Conservation (phyloP, 2,329 filamentous ascomycete genomes). For the Fusarium sterilihyphosum region DNA sequence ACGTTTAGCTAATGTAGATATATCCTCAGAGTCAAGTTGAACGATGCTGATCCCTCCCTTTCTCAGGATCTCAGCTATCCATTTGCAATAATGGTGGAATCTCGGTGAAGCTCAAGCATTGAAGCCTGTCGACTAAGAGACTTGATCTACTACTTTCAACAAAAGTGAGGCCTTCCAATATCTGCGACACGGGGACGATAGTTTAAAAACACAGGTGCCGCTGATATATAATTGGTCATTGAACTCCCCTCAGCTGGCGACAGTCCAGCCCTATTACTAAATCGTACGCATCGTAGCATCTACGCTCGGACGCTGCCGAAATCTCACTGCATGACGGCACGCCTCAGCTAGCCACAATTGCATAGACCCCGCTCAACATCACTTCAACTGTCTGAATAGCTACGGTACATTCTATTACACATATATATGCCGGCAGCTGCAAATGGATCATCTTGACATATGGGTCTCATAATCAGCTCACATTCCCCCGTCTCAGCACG, state of each 20-base stretch:
- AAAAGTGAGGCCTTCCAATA: not conserved
- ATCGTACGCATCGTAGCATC: rapidly evolving
- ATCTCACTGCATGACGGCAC: not conserved
- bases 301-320: not conserved
- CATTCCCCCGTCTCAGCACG: not conserved
- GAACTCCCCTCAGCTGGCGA: rapidly evolving
- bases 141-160: rapidly evolving
- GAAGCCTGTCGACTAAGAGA: not conserved
- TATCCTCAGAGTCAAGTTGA: rapidly evolving
- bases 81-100: rapidly evolving
- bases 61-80: rapidly evolving
- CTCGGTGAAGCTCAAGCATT: rapidly evolving
- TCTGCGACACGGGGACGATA: not conserved
- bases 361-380: not conserved
- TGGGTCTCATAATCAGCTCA: not conserved
- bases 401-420: too few species aligned
- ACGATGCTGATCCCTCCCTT: not conserved
- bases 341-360: not conserved
- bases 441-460: rapidly evolving
- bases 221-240: not conserved
- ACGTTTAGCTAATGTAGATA: rapidly evolving
- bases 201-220: rapidly evolving
- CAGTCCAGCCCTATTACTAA: not conserved
- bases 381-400: too few species aligned
- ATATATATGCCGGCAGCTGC: too few species aligned